Base-by-base conservation (phyloP, 352 stramenopile species). In the Pythium volutum region DNA sequence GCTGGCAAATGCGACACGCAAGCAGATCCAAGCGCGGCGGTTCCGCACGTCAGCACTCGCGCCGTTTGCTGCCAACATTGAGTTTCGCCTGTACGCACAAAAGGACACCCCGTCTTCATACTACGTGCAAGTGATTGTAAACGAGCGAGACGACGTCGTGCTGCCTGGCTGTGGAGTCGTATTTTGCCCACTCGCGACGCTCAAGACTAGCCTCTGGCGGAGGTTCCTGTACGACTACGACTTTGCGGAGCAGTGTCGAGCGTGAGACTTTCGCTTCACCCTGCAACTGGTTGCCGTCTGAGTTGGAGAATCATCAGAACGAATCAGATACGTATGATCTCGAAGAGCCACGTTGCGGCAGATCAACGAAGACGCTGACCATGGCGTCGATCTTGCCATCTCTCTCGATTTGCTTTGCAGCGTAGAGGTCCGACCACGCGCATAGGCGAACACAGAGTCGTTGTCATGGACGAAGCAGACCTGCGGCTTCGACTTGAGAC, bases 1-100 rank as follows among this genome's bases (percentile, higher is more conserved):
- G 15, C 49, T 58, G 5, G 70, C 81, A 1, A 68, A 66, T 16
- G 76, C 66, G 42, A 73, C 53, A 2, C 49, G 74, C 16, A 38
- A 71, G 6, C 59, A 75, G 60, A 85, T 89, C 60, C 50, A 75
- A 11, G 39, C 46, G 1, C 71, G 84, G n/a, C 53, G 65, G 23
- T 91, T 89, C 51, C 78, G 81, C 18, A 78, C 79, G 23, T 86
- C 84, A 0, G 56, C 64, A 33, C 58, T 81, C 3, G 78, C 81
- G n/a, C 81, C 84, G 4, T 89, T 89, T n/a, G 79, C 70, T 3
- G 77, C 77, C 18, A 91, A 93, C 66, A 70, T 93, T 34, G 80
- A 86, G 49, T 90, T 93, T 60, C 78, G 80, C 4, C 49, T 93
- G 36, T 87, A 66, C 48, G 53, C 41, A 22, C 57, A 59, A 14